phyloP scores from a whole-genome alignment of 2,329 filamentous ascomycete species.

The Ophiostoma quercus region DNA sequence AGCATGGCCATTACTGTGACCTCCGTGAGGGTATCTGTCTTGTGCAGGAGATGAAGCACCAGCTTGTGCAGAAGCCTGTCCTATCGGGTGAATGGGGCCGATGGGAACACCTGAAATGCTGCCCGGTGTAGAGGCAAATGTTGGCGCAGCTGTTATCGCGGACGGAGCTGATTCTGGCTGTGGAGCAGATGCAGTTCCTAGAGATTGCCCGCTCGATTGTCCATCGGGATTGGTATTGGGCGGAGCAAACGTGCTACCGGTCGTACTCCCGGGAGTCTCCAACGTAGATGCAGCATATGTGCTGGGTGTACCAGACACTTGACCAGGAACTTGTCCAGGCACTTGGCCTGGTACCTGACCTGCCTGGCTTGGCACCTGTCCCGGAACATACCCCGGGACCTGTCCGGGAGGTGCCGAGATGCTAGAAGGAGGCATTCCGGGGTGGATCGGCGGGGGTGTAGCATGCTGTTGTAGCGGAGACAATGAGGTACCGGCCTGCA shows the following conservation, averaged over 20 bases:
- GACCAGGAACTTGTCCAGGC: not conserved
- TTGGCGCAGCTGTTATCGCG: not conserved
- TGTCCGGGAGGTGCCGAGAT: conserved; percentile 5
- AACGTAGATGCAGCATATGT: not conserved
- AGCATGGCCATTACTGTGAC: not conserved
- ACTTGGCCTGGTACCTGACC: not conserved
- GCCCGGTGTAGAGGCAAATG: not conserved
- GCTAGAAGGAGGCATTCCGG: not conserved
- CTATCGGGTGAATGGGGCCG: not conserved
- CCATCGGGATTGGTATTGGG: not conserved
- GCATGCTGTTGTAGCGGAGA: not conserved
- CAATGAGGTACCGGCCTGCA: conserved; percentile 1
- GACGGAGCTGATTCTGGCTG: not conserved
- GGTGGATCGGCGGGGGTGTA: not conserved
- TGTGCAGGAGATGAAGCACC: not conserved
- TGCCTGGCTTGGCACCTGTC: not conserved
- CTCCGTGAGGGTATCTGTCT: not conserved
- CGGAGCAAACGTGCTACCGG: not conserved
- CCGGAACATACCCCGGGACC: not conserved
- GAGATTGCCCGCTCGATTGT: not conserved
- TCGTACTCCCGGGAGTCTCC: not conserved
- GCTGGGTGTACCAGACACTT: not conserved
- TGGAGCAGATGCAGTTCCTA: not conserved
- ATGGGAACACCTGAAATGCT: conserved; percentile 1
- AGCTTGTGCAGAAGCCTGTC: not conserved